Evolutionary conservation across 306 rosid species (phyloP).

Genomic region (Quercus engelmannii): DNA sequence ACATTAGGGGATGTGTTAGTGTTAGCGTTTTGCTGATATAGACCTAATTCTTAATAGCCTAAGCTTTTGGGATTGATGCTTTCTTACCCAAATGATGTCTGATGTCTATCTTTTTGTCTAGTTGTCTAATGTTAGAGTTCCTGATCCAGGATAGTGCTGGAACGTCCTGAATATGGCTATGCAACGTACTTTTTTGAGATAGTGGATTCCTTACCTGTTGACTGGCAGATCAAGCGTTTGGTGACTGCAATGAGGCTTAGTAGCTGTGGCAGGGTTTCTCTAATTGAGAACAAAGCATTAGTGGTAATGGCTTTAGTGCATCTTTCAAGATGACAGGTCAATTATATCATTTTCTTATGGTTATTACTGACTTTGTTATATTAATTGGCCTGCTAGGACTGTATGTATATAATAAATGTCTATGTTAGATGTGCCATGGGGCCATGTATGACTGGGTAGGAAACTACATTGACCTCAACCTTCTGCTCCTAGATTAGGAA

Average conservation of each 20-base stretch:
- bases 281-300: slow-evolving; percentile 72
- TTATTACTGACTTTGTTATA: too few relatives aligned
- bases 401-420: too few relatives aligned
- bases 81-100: slow-evolving; percentile 19
- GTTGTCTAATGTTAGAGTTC: slow-evolving; percentile 22
- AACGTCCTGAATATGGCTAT: slow-evolving; percentile 94
- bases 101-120: slow-evolving; percentile 8
- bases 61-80: neutral
- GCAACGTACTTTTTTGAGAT: slow-evolving; percentile 97
- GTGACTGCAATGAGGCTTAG: slow-evolving; percentile 83
- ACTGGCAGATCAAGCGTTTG: slow-evolving; percentile 90
- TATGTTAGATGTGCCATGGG: too few relatives aligned
- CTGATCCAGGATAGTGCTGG: slow-evolving; percentile 79
- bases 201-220: slow-evolving; percentile 56
- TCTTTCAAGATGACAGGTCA: slow-evolving; percentile 2
- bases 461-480: too few relatives aligned
- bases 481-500: too few relatives aligned
- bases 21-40: neutral
- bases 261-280: slow-evolving; percentile 69
- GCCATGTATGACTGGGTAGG: too few relatives aligned
- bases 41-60: neutral
- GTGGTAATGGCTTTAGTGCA: slow-evolving; percentile 42
- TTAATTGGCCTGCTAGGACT: too few relatives aligned
- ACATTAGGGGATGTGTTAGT: neutral
- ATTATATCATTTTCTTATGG: neutral